Evolutionary conservation across 371 early-diverging fungal species (phyloP), one percentile per base, ranked within the genome.

Genomic region (Chytridium lagenaria): DNA sequence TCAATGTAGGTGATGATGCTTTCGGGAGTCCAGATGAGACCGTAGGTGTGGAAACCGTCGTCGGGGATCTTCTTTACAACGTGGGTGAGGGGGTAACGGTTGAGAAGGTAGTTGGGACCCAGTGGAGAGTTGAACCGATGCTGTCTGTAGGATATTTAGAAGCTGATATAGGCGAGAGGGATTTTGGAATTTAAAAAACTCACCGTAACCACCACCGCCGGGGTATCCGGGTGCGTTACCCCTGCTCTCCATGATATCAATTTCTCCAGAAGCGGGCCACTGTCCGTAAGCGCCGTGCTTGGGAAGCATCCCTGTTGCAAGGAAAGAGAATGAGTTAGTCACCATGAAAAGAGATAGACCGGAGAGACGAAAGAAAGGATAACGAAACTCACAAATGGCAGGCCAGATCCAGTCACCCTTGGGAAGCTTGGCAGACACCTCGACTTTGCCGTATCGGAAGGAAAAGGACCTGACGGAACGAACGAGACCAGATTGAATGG

Each of bases 381-480:
- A 63, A 16, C 7, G 7, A 38, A 92, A 66, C 90, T 91, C 67
- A 79, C 77, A 77, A 15, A 79, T 69, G 22, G 77, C 77, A 40
- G 86, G 89, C 90, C 90, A 91, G 52, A 91, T 70, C 90, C 90
- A 90, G 73, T 90, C 89, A 30, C 92, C 92, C 37, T 55, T 76
- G 3, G 92, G 91, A 71, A 91, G 72, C 69, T 85, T 81, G 7
- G 91, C 92, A 30, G 83, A 76, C 12, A 92, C 86, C 70, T 89
- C 90, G 22, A 91, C 89, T 69, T 84, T 88, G 30, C 91, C 91
- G 76, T 65, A 80, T n/a, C 72, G 55, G 36, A 78, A 71, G 31
- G 84, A 78, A 69, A 85, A 78, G 31, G 86, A 84, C 26, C 90
- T 75, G 12, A 36, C 31, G 52, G 51, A 33, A 10, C 89, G 71